Conservation (phyloP, 1,284 basidiomycete genomes). For the Gymnopus androsaceus region DNA sequence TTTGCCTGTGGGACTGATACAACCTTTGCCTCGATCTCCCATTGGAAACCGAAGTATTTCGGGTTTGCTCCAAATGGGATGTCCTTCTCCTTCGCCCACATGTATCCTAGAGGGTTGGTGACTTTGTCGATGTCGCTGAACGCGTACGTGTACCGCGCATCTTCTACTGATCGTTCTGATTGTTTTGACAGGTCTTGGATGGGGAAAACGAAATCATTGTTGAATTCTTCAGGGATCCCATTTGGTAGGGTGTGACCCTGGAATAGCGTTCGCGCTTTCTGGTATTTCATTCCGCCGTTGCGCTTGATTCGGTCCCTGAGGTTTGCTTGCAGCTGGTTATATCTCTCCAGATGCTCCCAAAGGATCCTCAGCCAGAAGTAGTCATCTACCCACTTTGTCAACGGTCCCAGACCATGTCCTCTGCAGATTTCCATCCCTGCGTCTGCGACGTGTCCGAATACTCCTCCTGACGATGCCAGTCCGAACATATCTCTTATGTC, state of each 20-base stretch:
- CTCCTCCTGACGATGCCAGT: no score
- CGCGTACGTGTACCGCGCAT: constrained; percentile 26
- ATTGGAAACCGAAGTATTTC: constrained; percentile 35
- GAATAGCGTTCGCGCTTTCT: constrained; percentile 33
- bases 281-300: constrained; percentile 23
- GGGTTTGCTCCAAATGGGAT: constrained; percentile 25
- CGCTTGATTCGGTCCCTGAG: constrained; percentile 16
- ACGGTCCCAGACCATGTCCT: constrained; percentile 30
- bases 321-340: constrained; percentile 21
- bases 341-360: constrained; percentile 16
- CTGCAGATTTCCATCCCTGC: constrained; percentile 35
- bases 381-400: constrained; percentile 44
- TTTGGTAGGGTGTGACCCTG: constrained; percentile 23
- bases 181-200: background rate
- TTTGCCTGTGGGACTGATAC: constrained; percentile 31
- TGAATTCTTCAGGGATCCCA: constrained; percentile 31
- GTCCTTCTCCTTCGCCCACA: constrained; percentile 34
- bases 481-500: no score
- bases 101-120: constrained; percentile 30
- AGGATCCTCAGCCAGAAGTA: constrained; percentile 41
- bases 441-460: constrained; percentile 7
- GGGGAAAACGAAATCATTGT: constrained; percentile 26
- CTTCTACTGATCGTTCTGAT: constrained; percentile 11
- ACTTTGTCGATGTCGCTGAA: constrained; percentile 30
- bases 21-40: constrained; percentile 27